Conservation (phyloP, 345 rosid species). For the Camelina sativa region DNA sequence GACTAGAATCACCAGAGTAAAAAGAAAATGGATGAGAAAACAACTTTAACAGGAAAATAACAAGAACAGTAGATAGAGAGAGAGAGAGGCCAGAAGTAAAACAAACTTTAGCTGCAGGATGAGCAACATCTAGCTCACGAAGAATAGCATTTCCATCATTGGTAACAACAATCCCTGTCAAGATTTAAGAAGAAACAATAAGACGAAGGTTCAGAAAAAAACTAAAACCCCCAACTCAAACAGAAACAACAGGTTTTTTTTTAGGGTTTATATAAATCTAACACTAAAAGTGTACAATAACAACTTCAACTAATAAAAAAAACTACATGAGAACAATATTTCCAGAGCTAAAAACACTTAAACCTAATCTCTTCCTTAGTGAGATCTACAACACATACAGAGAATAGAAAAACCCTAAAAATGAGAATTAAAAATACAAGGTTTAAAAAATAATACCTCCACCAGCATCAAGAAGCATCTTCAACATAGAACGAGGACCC, state of each 20-base stretch:
- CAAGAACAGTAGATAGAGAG: not conserved
- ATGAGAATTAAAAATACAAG: not conserved
- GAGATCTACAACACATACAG: constrained; percentile 8
- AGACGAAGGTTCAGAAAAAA: not conserved
- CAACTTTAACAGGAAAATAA: not conserved
- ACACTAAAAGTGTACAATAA: not conserved
- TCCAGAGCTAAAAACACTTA: not conserved
- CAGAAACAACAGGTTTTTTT: not conserved
- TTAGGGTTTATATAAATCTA: constrained; percentile 6
- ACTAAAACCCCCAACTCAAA: not conserved
- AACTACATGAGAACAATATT: not conserved
- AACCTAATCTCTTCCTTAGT: not conserved
- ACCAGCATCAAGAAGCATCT: constrained; percentile 84
- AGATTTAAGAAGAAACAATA: constrained; percentile 6
- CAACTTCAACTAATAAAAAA: not conserved
- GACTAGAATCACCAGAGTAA: constrained; percentile 49
- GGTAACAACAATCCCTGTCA: constrained; percentile 78
- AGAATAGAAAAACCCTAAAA: not conserved
- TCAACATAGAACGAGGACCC: constrained; percentile 91
- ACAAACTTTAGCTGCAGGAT: constrained; percentile 83
- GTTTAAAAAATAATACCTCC: constrained; percentile 55
- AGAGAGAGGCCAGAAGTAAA: not conserved
- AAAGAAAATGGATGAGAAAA: not conserved
- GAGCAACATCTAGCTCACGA: constrained; percentile 83
- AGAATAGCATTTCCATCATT: constrained; percentile 92